Evolutionary conservation across 1,284 basidiomycete species (phyloP).

Genomic region (Rhodotorula sp.): DNA sequence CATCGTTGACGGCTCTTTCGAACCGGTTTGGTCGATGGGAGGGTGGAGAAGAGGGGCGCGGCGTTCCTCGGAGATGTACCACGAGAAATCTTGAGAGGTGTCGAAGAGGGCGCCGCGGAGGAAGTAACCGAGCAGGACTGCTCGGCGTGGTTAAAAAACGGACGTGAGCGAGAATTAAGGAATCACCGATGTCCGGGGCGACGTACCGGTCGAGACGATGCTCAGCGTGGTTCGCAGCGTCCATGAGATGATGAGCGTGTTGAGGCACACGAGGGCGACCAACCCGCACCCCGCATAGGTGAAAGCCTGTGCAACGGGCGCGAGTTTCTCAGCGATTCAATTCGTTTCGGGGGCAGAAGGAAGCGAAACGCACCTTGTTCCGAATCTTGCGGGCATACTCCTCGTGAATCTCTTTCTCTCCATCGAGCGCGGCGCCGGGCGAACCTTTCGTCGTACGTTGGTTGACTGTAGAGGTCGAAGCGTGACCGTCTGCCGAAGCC

Average conservation of each 20-base stretch:
- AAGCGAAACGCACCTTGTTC: neutral
- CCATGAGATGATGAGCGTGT: constrained; percentile 5
- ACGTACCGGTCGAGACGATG: neutral
- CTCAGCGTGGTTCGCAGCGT: neutral
- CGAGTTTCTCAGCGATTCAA: too few relatives aligned
- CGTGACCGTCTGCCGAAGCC: too few relatives aligned
- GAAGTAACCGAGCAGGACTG: neutral
- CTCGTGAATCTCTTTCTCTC: neutral
- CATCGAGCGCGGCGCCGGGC: neutral
- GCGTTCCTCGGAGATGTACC: neutral
- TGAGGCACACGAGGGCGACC: neutral
- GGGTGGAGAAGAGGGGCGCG: neutral
- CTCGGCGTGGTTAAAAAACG: too few relatives aligned
- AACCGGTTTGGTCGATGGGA: neutral
- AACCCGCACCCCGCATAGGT: neutral
- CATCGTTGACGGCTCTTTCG: neutral
- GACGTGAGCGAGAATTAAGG: too few relatives aligned
- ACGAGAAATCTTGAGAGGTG: constrained; percentile 2
- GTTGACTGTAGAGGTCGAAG: too few relatives aligned
- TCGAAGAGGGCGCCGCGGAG: neutral
- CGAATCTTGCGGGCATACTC: neutral
- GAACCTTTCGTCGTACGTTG: too few relatives aligned
- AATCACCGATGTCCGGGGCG: neutral
- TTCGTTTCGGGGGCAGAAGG: neutral
- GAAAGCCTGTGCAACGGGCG: neutral